These are phyloP conservation scores for Schrenkiella parvula DNA, from an alignment of 345 rosid genomes.

Conservation along the genomic window DNA sequence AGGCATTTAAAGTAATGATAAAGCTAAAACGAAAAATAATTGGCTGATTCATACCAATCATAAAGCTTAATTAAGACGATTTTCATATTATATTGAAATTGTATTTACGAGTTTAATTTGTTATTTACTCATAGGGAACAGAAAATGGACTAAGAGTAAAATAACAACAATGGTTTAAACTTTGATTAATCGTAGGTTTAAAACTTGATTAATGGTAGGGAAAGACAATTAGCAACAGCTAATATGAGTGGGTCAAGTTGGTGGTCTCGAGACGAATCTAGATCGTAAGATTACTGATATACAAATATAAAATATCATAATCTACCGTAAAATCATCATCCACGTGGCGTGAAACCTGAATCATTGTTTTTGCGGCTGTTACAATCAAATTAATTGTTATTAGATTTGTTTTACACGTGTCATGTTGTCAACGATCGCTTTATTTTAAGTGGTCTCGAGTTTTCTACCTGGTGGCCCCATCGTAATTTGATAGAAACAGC, in stretches of 20 bases:
- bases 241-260: conserved; percentile 11
- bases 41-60: background rate
- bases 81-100: background rate
- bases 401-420: conserved; percentile 12
- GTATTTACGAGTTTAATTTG: background rate
- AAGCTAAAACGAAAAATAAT: background rate
- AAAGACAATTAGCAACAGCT: conserved; percentile 16
- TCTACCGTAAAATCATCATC: background rate
- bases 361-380: conserved; percentile 3
- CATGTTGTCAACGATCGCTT: background rate
- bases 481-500: background rate
- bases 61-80: background rate
- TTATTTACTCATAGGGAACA: background rate
- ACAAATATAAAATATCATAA: background rate
- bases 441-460: conserved; percentile 13
- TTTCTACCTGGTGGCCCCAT: conserved; percentile 8
- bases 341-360: conserved; percentile 2
- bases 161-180: background rate
- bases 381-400: background rate
- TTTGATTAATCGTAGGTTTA: background rate
- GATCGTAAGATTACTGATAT: conserved; percentile 7
- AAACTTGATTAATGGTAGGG: background rate
- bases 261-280: conserved; percentile 29
- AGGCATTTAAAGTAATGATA: background rate
- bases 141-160: background rate